Base-by-base conservation (phyloP, 106 monocot genomes). In the Posidonia australis region DNA sequence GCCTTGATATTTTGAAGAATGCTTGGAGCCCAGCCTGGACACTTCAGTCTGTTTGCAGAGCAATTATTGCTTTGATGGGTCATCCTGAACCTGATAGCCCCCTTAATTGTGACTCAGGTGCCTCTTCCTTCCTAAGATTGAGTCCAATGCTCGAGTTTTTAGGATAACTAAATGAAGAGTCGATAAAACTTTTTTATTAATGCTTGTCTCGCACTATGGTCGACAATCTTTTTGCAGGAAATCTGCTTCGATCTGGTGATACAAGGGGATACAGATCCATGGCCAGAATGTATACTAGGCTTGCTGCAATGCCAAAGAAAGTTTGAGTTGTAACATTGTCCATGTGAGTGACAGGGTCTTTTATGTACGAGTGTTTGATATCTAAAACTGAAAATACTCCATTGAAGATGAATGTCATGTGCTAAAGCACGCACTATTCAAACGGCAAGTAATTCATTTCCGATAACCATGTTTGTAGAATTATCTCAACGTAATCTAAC, bases 1-100 rank as follows among this genome's bases (percentile, higher is more conserved):
- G 96, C 74, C 71, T 96, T 10, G 96, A 96, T 75, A 96, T 96
- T 67, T 81, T 96, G 82, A 96, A 90, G 76, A 90, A 87, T 84
- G 96, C 87, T 30, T 87, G 90, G 90, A 90, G 90, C 64, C 96
- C 96, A 43, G 90, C 90, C 14, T 96, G 96, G 96, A 96, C 90
- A 17, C 82, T 96, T n/a, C 90, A 96, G 67, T 90, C 96, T 65
- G 87, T 90, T 54, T 90, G 90, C 68, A 82, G 90, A 66, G 90
- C 96, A 51, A 96, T 96, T 74, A 96, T 96, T 78, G 96, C 90
- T 70, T 71, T 96, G 51, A 96, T 96, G 96, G 87, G 90, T 1
- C 94, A 96, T 84, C 94, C 90, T 54, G 90, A 96, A 70, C 75
- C 94, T 46, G 94, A 96, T 67, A 96, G 94, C 48, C 94, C 94